Evolutionary conservation across 2,329 filamentous ascomycete species (phyloP), one percentile per base, ranked within the genome.

Genomic region (Penicillium crustosum): DNA sequence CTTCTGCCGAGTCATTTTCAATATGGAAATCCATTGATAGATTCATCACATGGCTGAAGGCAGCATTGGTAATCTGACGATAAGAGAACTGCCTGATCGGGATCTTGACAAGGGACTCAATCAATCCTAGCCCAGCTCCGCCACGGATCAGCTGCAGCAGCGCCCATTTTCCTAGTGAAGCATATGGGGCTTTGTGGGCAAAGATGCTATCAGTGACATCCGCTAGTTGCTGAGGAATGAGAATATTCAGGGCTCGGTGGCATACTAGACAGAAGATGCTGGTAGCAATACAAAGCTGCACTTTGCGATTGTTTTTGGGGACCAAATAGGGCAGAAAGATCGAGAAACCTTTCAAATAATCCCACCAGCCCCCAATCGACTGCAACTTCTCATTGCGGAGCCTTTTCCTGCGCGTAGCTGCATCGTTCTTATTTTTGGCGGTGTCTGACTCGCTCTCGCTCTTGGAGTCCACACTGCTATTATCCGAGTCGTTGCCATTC

Each of bases 21-120:
- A 83, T 83, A 66, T 90, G 88, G 54, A 89, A 90, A 58, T 89
- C 85, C 76, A 87, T 87, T 0, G 85, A 86, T 0, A 89, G 77
- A n/a, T 76, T 79, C 79, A 90, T 84, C 29, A 90, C 81, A 58
- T 89, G 87, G 55, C 80, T 78, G 67, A 89, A 89, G 0, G 86
- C 83, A 2, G 84, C 80, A 2, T 82, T 81, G 7, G 80, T 82
- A 41, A 90, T 79, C 17, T 81, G 77, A 41, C 81, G 78, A 59
- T 85, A 84, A 0, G 82, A 80, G 60, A 81, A 83, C 57, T 85
- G 83, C 41, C 81, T 77, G 33, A 87, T 73, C 1, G 82, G 80
- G 31, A 81, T 73, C 69, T 58, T 61, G 35, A 44, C 55, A 6
- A 61, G 41, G 1, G 53, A 4, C 25, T 47, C 31, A 23, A 49